phyloP scores from a whole-genome alignment of 805 yeast species.

The Tanozyma kutaoensis region DNA sequence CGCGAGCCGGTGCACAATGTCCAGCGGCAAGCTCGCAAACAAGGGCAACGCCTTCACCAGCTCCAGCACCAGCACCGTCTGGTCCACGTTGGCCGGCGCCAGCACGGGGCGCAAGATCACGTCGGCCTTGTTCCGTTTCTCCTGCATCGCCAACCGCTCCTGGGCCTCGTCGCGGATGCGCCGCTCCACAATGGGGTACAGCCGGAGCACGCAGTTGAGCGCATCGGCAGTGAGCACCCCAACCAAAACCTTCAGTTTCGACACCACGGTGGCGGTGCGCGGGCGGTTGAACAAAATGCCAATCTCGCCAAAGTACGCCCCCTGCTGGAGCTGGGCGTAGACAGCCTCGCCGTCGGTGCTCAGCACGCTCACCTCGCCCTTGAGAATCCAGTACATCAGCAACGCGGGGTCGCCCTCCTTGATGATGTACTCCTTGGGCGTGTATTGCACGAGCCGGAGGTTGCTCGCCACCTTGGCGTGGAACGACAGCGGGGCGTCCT shows the following conservation, averaged over 20 bases:
- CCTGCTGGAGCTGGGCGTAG: slow-evolving; percentile 56
- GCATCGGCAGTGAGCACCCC: slow-evolving; percentile 60
- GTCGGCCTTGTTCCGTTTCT: slow-evolving; percentile 38
- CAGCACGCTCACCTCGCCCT: slow-evolving; percentile 67
- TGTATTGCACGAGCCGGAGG: slow-evolving; percentile 44
- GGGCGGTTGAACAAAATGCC: slow-evolving; percentile 68
- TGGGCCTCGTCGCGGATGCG: slow-evolving; percentile 70
- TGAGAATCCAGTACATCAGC: slow-evolving; percentile 69
- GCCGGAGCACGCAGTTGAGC: slow-evolving; percentile 42
- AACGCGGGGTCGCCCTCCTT: slow-evolving; percentile 61
- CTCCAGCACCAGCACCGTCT: slow-evolving; percentile 42
- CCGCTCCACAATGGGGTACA: slow-evolving; percentile 53
- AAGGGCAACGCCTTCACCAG: slow-evolving; percentile 46
- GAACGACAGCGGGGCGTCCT: slow-evolving; percentile 53
- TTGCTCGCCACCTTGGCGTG: slow-evolving; percentile 45
- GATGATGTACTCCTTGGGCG: slow-evolving; percentile 58
- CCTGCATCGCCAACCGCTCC: slow-evolving; percentile 60
- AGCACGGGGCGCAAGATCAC: slow-evolving; percentile 13
- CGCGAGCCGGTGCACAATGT: slow-evolving; percentile 52
- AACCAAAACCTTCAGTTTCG: slow-evolving; percentile 50
- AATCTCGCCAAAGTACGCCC: slow-evolving; percentile 68
- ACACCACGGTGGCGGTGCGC: slow-evolving; percentile 67
- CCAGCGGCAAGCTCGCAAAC: slow-evolving; percentile 42
- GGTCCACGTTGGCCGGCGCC: slow-evolving; percentile 23
- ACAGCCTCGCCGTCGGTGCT: slow-evolving; percentile 67